Percentiles rank a stretch among this genome's conserved stretches.
Conservation (phyloP, 2,329 filamentous ascomycete species). For the Stylonectria norvegica region DNA sequence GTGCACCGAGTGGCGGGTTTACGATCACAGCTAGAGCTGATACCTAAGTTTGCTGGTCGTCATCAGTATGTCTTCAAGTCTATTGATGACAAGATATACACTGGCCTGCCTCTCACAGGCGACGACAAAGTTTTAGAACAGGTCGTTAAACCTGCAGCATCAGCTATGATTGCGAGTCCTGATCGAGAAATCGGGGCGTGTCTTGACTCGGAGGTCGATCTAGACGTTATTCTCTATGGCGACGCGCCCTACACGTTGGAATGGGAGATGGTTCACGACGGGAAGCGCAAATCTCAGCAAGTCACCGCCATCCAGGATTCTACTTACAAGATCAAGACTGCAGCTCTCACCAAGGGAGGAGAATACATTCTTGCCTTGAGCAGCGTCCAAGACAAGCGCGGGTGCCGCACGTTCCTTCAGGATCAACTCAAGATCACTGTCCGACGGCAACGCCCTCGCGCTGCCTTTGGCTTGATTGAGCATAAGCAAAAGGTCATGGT, state of each 20-base stretch:
- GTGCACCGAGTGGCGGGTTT: constrained; percentile 63
- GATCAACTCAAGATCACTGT: constrained; percentile 84
- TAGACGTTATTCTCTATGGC: constrained; percentile 72
- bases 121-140: constrained; percentile 70
- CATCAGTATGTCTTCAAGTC: constrained; percentile 83
- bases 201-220: constrained; percentile 74
- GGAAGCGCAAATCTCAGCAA: constrained; percentile 71
- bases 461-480: constrained; percentile 80
- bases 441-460: constrained; percentile 82
- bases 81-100: constrained; percentile 81
- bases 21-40: constrained; percentile 79
- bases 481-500: constrained; percentile 71
- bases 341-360: constrained; percentile 72
- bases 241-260: constrained; percentile 86
- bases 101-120: constrained; percentile 58
- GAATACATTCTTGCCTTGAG: constrained; percentile 86
- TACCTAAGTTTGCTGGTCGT: constrained; percentile 74
- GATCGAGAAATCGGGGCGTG: constrained; percentile 64
- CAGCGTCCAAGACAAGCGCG: constrained; percentile 79
- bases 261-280: constrained; percentile 89
- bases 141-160: constrained; percentile 88
- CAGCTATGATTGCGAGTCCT: constrained; percentile 63
- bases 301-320: constrained; percentile 60
- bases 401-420: constrained; percentile 81
- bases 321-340: constrained; percentile 70